Evolutionary conservation across 2,329 filamentous ascomycete species (phyloP).

Genomic region (Helotiales sp.): DNA sequence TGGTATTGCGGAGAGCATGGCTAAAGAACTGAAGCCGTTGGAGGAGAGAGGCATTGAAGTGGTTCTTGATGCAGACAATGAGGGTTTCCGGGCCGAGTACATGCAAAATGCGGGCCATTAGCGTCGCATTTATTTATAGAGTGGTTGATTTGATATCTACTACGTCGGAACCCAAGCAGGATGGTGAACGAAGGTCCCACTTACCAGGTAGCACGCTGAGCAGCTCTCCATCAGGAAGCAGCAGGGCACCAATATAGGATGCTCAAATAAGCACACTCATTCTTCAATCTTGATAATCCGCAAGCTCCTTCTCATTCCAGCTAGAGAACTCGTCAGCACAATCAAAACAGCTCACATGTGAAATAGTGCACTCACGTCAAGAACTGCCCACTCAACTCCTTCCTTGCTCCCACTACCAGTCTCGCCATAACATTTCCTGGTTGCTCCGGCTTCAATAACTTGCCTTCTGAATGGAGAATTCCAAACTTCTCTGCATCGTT

Average conservation of each 20-base stretch:
- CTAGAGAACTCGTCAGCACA: conserved; percentile 37
- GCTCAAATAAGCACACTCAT: not conserved
- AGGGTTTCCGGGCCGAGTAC: not conserved
- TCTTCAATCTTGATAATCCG: conserved; percentile 47
- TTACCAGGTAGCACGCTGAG: not conserved
- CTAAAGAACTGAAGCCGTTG: not conserved
- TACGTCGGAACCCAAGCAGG: not conserved
- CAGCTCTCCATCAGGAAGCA: no score
- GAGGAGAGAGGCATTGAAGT: not conserved
- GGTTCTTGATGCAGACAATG: not conserved
- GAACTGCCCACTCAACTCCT: conserved; percentile 73
- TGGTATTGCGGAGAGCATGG: not conserved
- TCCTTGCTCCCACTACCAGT: conserved; percentile 65
- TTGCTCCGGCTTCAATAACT: conserved; percentile 77
- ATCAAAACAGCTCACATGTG: not conserved
- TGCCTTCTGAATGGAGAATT: conserved; percentile 67
- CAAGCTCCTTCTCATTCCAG: conserved; percentile 55
- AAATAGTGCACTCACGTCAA: conserved; percentile 54
- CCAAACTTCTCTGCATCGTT: conserved; percentile 65
- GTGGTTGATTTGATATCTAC: no score
- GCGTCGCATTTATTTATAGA: no score
- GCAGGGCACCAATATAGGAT: not conserved
- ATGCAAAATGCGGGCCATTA: not conserved
- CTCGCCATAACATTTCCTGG: conserved; percentile 85
- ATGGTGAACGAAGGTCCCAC: not conserved